Conservation (phyloP, 257 asterid genomes). For the Anisodus tanguticus region DNA sequence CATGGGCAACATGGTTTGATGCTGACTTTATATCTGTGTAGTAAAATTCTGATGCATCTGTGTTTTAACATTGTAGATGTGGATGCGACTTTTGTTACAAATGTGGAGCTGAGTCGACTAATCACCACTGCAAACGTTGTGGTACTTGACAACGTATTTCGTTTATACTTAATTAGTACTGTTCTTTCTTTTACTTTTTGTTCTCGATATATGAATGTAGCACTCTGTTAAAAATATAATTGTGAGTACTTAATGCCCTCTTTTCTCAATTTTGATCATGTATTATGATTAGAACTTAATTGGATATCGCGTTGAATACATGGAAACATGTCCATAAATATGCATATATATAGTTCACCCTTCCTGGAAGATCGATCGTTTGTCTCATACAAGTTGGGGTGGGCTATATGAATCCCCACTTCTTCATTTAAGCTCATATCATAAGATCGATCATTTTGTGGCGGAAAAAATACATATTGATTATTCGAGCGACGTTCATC, state of each 20-base stretch:
- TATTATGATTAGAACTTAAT: background rate
- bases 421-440: too few species aligned
- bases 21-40: background rate
- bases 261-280: background rate
- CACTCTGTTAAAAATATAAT: background rate
- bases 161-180: background rate
- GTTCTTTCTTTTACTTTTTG: background rate
- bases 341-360: too few species aligned
- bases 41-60: background rate
- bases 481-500: background rate
- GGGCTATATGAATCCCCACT: too few species aligned
- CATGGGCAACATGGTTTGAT: background rate
- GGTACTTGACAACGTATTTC: background rate
- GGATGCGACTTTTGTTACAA: background rate
- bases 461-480: background rate
- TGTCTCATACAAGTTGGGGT: background rate
- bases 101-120: background rate
- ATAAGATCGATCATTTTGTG: background rate
- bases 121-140: background rate
- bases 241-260: background rate
- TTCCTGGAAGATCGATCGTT: background rate
- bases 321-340: background rate
- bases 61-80: background rate
- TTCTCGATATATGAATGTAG: background rate
- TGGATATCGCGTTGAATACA: background rate